Percentiles rank a stretch among this genome's conserved stretches.
These are phyloP conservation scores for Aspergillus baeticus DNA, from an alignment of 495 filamentous ascomycete species.

Conservation along the genomic window DNA sequence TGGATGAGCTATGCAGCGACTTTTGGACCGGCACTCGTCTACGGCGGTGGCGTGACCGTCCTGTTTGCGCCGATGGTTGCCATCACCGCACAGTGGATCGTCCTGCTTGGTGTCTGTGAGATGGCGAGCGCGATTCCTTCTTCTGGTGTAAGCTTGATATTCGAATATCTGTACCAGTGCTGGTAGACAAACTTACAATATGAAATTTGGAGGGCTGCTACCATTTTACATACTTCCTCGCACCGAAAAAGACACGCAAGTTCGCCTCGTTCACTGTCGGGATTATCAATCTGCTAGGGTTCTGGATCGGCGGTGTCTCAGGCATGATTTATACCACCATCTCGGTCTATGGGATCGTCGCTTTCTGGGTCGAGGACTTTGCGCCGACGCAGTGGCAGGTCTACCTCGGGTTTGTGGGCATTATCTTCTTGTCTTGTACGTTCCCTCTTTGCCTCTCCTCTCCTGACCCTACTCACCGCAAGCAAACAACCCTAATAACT, in stretches of 20 bases:
- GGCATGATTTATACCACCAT: slow-evolving; percentile 17
- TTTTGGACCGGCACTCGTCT: slow-evolving; percentile 20
- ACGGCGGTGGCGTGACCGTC: slow-evolving; percentile 24
- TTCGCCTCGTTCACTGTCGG: slow-evolving; percentile 32
- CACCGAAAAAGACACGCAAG: slow-evolving; percentile 18
- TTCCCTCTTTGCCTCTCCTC: not conserved
- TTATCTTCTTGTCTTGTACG: slow-evolving; percentile 17
- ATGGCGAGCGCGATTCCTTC: slow-evolving; percentile 30
- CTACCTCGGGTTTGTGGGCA: slow-evolving; percentile 24
- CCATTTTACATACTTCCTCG: slow-evolving; percentile 33
- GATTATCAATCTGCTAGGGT: slow-evolving; percentile 28
- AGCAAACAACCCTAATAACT: too few relatives aligned
- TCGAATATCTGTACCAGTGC: too few relatives aligned
- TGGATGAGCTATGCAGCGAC: slow-evolving; percentile 25
- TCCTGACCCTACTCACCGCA: not conserved
- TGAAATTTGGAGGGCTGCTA: slow-evolving; percentile 24
- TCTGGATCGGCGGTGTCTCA: slow-evolving; percentile 25
- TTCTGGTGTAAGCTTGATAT: slow-evolving; percentile 23
- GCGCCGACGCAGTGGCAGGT: slow-evolving; percentile 25
- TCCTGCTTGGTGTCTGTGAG: slow-evolving; percentile 27
- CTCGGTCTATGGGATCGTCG: slow-evolving; percentile 22
- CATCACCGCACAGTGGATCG: slow-evolving; percentile 25
- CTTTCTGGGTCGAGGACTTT: slow-evolving; percentile 26
- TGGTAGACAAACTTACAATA: not conserved
- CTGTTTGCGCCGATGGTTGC: slow-evolving; percentile 22